These are phyloP conservation scores for Juncus inflexus DNA, from an alignment of 176 grass and related monocot species.

Conservation along the genomic window DNA sequence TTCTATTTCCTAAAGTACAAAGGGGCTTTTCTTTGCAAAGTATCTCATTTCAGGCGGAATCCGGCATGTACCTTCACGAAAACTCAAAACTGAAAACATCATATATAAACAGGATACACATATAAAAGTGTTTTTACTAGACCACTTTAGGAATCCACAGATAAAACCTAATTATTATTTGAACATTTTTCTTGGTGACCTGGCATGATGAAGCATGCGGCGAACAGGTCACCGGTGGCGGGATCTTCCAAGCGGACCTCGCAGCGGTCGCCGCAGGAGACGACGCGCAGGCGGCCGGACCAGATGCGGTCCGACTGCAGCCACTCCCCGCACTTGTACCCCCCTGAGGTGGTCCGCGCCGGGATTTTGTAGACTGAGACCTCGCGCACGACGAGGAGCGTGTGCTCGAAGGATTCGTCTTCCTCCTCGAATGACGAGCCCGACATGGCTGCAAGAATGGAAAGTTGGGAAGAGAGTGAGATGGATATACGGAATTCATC, in stretches of 20 bases:
- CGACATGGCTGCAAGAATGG: slow-evolving; percentile 11
- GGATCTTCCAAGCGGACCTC: slow-evolving; percentile 85
- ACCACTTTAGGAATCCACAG: too few species aligned
- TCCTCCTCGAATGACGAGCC: slow-evolving; percentile 50
- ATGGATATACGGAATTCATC: too few species aligned
- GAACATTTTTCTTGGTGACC: slow-evolving; percentile 62
- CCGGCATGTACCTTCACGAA: too few species aligned
- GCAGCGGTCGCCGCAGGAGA: slow-evolving; percentile 82
- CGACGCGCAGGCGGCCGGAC: slow-evolving; percentile 90
- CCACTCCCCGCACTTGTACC: slow-evolving; percentile 99
- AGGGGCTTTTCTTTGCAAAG: too few species aligned
- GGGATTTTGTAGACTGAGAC: slow-evolving; percentile 96
- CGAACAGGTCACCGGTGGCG: slow-evolving; percentile 80
- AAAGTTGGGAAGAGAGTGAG: too few species aligned
- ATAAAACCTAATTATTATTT: too few species aligned
- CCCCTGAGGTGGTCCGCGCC: slow-evolving; percentile 77
- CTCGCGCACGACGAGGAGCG: slow-evolving; percentile 91
- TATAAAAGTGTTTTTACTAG: too few species aligned
- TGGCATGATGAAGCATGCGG: slow-evolving; percentile 71
- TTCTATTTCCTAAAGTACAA: too few species aligned
- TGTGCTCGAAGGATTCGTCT: slow-evolving; percentile 96
- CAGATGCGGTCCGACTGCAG: slow-evolving; percentile 97
- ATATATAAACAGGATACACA: too few species aligned
- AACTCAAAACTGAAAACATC: too few species aligned
- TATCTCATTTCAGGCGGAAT: slow-evolving; percentile 55